Percentiles rank a stretch among this genome's conserved stretches.
Conservation (phyloP, 2,329 filamentous ascomycete species). For the Exophiala mesophila region DNA sequence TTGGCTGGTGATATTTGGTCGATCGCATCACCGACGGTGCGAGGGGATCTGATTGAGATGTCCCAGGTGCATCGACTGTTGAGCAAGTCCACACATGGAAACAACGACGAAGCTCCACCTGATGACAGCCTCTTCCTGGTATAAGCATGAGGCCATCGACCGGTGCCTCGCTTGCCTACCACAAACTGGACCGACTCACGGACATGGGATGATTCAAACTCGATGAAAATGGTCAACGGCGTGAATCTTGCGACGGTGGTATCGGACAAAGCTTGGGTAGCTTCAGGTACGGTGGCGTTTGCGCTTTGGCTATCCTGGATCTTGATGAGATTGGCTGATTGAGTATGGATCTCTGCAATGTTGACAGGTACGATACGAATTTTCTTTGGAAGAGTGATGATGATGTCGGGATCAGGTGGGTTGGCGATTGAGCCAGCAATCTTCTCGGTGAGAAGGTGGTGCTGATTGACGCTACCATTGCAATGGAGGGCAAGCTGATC, state of each 20-base stretch:
- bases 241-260: constrained; percentile 48
- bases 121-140: constrained; percentile 75
- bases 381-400: constrained; percentile 53
- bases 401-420: constrained; percentile 52
- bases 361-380: constrained; percentile 42
- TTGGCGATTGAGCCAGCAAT: constrained; percentile 48
- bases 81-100: constrained; percentile 87
- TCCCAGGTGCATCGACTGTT: constrained; percentile 80
- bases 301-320: constrained; percentile 31
- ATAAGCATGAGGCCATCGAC: constrained; percentile 84
- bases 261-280: constrained; percentile 33
- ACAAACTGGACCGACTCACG: constrained; percentile 90
- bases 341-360: constrained; percentile 57
- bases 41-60: constrained; percentile 77
- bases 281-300: constrained; percentile 33
- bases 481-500: constrained; percentile 35
- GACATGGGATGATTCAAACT: constrained; percentile 70
- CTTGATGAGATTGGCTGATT: constrained; percentile 45
- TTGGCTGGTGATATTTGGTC: constrained; percentile 17
- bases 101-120: constrained; percentile 77
- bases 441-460: constrained; percentile 69
- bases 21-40: constrained; percentile 74
- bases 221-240: constrained; percentile 62
- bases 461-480: constrained; percentile 59
- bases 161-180: constrained; percentile 72